Evolutionary conservation across 441 rosid species (phyloP).

Genomic region (Populus hybrid): DNA sequence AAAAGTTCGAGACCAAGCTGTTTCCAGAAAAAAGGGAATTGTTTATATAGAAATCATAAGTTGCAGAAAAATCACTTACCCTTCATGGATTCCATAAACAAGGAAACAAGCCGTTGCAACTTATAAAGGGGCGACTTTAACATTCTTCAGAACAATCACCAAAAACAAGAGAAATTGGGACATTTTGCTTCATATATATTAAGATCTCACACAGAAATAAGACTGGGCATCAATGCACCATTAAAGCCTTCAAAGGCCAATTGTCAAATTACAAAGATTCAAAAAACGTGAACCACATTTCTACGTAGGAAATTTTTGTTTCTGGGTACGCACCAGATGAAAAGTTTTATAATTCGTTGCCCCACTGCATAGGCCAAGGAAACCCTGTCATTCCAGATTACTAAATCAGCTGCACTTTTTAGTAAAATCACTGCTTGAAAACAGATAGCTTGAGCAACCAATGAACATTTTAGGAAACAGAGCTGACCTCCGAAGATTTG

Average conservation of each 20-base stretch:
- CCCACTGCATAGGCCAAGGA: neutral
- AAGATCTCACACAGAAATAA: neutral
- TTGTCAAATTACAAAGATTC: neutral
- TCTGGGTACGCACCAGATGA: neutral
- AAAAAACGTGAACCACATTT: neutral
- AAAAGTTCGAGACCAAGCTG: neutral
- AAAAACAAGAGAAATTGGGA: neutral
- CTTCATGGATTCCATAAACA: neutral
- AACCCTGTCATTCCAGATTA: neutral
- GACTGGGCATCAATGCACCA: neutral
- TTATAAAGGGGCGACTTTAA: neutral
- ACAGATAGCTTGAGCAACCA: neutral
- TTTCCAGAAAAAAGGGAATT: neutral
- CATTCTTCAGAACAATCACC: neutral
- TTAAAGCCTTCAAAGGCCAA: neutral
- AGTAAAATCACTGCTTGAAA: neutral
- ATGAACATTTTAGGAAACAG: neutral
- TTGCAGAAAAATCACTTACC: neutral
- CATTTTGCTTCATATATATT: neutral
- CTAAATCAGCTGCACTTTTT: neutral
- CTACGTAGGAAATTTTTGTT: neutral
- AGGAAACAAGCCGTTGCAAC: neutral
- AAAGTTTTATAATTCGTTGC: neutral
- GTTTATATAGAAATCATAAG: neutral
- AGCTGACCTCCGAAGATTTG: slow-evolving; percentile 15